phyloP scores from a whole-genome alignment of 768 basidiomycete species.

The Mycena capillaripes region DNA sequence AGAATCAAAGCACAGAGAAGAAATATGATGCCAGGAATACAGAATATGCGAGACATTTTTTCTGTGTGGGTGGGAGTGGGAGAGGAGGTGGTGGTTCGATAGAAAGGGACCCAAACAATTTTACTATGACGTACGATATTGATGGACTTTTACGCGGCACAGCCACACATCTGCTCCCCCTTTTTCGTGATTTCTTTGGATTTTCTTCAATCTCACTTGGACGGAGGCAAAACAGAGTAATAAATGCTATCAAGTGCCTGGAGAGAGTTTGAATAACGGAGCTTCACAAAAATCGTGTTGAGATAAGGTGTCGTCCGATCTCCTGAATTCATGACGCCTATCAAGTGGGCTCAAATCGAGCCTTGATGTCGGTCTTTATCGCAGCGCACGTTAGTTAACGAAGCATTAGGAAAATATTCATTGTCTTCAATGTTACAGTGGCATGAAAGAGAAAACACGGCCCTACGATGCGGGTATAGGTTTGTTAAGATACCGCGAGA shows the following conservation, averaged over 20 bases:
- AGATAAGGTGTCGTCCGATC: no score
- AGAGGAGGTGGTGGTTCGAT: neutral
- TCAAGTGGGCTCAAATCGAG: no score
- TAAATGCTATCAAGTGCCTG: neutral
- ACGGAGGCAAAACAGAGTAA: neutral
- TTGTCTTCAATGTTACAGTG: no score
- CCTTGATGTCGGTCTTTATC: no score
- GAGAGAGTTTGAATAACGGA: no score
- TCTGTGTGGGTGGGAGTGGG: neutral
- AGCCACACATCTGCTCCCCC: neutral
- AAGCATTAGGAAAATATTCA: no score
- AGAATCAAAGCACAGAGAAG: constrained; percentile 75
- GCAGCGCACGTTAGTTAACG: no score
- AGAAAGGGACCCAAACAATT: neutral
- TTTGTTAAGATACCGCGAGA: constrained; percentile 59
- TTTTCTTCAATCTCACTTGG: neutral
- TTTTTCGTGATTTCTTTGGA: neutral
- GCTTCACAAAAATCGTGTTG: no score
- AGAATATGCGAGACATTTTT: constrained; percentile 64
- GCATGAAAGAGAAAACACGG: neutral
- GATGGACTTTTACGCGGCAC: neutral
- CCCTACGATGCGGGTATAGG: constrained; percentile 4
- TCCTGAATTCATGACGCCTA: no score
- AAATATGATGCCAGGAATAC: constrained; percentile 71
- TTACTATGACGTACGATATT: neutral